Conservation (phyloP, 768 basidiomycete genomes). For the Tylopilus sp. region DNA sequence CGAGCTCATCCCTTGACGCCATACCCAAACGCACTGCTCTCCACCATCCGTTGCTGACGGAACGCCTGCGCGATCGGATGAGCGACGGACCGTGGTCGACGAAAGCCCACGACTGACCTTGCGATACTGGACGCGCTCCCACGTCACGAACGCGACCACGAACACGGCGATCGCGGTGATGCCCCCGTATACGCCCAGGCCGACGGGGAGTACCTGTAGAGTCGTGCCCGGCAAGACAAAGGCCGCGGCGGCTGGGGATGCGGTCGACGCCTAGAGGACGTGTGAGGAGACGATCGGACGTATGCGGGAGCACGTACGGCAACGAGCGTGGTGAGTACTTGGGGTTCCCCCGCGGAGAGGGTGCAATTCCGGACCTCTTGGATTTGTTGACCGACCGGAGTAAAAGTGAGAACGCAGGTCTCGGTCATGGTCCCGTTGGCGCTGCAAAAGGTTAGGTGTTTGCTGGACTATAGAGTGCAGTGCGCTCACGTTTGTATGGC, state of each 20-base stretch:
- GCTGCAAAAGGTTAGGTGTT: constrained; percentile 28
- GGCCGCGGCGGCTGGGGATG: constrained; percentile 30
- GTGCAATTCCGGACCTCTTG: constrained; percentile 54
- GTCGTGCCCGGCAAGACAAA: constrained; percentile 72
- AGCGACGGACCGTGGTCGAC: background rate
- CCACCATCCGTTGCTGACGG: constrained; percentile 69
- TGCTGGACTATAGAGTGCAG: no score
- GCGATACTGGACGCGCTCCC: constrained; percentile 84
- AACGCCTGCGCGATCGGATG: constrained; percentile 50
- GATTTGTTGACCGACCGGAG: constrained; percentile 50
- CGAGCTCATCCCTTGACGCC: constrained; percentile 36
- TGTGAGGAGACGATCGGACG: background rate
- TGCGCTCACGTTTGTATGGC: constrained; percentile 39
- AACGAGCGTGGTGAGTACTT: constrained; percentile 9
- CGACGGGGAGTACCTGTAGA: constrained; percentile 75
- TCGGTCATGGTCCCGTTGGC: constrained; percentile 49
- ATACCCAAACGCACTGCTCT: constrained; percentile 59
- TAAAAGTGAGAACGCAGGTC: constrained; percentile 58
- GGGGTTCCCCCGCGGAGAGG: constrained; percentile 27
- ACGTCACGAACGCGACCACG: constrained; percentile 80
- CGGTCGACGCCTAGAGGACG: constrained; percentile 22
- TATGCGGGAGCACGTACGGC: constrained; percentile 3
- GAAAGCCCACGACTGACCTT: constrained; percentile 49
- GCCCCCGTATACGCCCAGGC: constrained; percentile 80
- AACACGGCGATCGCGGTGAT: constrained; percentile 81